Percentiles rank a stretch among this genome's conserved stretches.
Evolutionary conservation across 176 grass and related monocot species (phyloP).

Genomic region (Oryza glaberrima): DNA sequence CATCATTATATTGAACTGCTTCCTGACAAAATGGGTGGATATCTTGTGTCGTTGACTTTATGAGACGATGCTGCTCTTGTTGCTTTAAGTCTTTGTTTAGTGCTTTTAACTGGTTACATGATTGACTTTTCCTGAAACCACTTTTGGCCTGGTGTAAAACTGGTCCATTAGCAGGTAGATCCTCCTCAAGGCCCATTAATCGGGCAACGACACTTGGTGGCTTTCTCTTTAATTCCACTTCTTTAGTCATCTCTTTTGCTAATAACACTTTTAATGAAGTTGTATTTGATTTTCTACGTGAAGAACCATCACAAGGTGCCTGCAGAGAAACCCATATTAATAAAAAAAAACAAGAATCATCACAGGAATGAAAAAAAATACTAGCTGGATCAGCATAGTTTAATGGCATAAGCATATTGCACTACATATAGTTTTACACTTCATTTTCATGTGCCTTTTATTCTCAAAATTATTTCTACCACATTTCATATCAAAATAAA

Average conservation of each 20-base stretch:
- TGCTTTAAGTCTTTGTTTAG: slow-evolving; percentile 13
- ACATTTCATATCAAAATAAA: slow-evolving; percentile 19
- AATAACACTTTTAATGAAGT: slow-evolving; percentile 87
- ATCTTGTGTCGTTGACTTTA: slow-evolving; percentile 39
- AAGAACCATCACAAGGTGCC: slow-evolving; percentile 28
- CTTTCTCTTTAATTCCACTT: slow-evolving; percentile 59
- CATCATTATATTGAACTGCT: slow-evolving; percentile 56
- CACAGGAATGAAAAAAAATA: slow-evolving; percentile 8
- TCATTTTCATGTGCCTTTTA: slow-evolving; percentile 4
- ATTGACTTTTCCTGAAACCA: slow-evolving; percentile 20
- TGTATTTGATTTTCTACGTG: slow-evolving; percentile 54
- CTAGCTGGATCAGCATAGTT: neutral
- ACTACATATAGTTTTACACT: slow-evolving; percentile 12
- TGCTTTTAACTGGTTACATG: slow-evolving; percentile 17
- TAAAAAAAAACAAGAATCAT: neutral
- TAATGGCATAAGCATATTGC: slow-evolving; percentile 14
- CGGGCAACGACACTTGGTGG: slow-evolving; percentile 65
- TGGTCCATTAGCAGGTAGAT: slow-evolving; percentile 55
- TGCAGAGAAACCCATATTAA: slow-evolving; percentile 30
- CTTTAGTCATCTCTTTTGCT: slow-evolving; percentile 77
- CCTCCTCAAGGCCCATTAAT: slow-evolving; percentile 95
- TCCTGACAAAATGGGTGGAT: slow-evolving; percentile 36
- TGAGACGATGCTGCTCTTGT: slow-evolving; percentile 28
- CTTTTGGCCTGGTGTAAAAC: slow-evolving; percentile 30
- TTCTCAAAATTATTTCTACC: neutral